Base-by-base conservation (phyloP, 768 basidiomycete species). In the Grammothele lineata region DNA sequence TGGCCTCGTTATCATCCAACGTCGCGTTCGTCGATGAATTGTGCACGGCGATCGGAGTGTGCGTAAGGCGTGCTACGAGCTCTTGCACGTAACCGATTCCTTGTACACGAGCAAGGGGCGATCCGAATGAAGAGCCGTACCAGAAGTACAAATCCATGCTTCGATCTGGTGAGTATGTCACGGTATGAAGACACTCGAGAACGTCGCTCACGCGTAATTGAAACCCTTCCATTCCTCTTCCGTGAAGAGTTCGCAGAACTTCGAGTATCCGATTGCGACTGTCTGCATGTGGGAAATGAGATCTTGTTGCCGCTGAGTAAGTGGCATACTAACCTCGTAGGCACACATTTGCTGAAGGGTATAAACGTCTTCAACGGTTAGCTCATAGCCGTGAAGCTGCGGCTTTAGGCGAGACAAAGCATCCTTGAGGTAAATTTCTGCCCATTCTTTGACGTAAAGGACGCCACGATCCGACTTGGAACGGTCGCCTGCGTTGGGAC, bases 181-280 rank as follows among this genome's bases (percentile, higher is more conserved):
- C 4, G 19, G 15, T 9, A 24, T 14, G 35, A 34, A 48, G 10
- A 18, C 7, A 30, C 12, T n/a, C 25, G 19, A 26, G 24, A 34
- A 21, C 10, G 14, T 24, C 10, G 69, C 85, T 46, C 54, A 89
- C 80, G 85, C 75, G 52, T 96, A 95, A 62, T 90, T 78, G 62
- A 92, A 95, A 0, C 91, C 91, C 61, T 88, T 84, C 93, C 92
- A 97, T 65, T 96, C 93, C 36, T 89, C 82, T 57, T 85, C 76
- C 0, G 90, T 92, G 66, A 97, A 97, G 3, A 96, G 70, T 45
- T 83, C 81, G 54, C 92, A 97, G 68, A 94, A 97, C 53, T 83
- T 85, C 14, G 90, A 92, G 61, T 91, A 94, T 8, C 91, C 92
- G 10, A 95, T 73, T 0, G 91, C 87, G 37, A 95, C 94, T 15